A percentile compares a stretch with the other conserved stretches of the same genome.
These are phyloP conservation scores for Bertia moriformis DNA, from an alignment of 2,329 filamentous ascomycete species.

Conservation along the genomic window DNA sequence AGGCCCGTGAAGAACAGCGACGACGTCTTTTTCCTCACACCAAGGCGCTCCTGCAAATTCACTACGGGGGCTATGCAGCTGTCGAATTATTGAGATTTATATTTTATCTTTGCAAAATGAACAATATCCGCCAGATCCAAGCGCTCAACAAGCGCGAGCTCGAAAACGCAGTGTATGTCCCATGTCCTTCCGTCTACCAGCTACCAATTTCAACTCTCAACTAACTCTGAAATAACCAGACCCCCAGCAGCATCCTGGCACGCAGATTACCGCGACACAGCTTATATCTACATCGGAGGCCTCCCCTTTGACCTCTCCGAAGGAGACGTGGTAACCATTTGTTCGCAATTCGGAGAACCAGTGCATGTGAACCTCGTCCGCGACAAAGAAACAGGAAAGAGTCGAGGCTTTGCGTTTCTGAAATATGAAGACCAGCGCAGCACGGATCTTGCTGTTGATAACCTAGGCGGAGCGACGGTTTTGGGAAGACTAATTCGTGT, in stretches of 20 bases:
- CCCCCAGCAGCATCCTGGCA: conserved; percentile 86
- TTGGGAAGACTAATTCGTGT: conserved; percentile 70
- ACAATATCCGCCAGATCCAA: conserved; percentile 83
- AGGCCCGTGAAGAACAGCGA: too few relatives aligned
- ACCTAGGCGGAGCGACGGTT: conserved; percentile 74
- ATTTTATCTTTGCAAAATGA: too few relatives aligned
- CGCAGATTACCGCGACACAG: conserved; percentile 91
- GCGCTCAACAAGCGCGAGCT: conserved; percentile 89
- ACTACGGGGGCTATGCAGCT: too few relatives aligned
- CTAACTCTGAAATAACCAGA: conserved; percentile 23
- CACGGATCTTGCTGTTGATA: conserved; percentile 90
- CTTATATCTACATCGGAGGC: conserved; percentile 90
- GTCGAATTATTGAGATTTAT: too few relatives aligned
- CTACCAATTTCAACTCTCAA: neutral
- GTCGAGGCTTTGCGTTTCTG: conserved; percentile 83
- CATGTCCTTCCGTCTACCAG: neutral
- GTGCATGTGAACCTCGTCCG: conserved; percentile 82
- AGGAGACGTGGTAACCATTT: conserved; percentile 90
- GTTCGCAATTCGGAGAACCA: conserved; percentile 92
- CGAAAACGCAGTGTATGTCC: conserved; percentile 59
- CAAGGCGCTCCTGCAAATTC: too few relatives aligned
- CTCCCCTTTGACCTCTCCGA: conserved; percentile 85
- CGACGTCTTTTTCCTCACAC: too few relatives aligned
- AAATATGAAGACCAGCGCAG: conserved; percentile 98
- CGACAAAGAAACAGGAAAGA: conserved; percentile 93